These are phyloP conservation scores for Metschnikowia matae DNA, from an alignment of 805 yeast species.

Conservation along the genomic window DNA sequence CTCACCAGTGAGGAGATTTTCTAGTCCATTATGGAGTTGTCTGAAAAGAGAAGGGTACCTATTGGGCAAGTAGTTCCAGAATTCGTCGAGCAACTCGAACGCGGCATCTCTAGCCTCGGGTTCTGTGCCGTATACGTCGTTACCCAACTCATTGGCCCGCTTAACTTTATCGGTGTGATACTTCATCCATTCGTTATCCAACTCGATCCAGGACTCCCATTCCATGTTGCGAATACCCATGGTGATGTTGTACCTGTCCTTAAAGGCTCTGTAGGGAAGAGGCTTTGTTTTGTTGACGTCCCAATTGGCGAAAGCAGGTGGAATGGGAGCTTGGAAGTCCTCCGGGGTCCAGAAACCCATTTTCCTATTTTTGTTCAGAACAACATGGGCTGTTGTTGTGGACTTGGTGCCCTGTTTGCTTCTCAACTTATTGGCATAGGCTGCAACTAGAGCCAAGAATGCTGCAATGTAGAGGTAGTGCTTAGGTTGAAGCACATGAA, in stretches of 20 bases:
- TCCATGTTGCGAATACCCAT: conserved; percentile 69
- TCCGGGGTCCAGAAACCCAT: conserved; percentile 55
- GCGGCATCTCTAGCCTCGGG: conserved; percentile 52
- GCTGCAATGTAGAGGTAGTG: conserved; percentile 14
- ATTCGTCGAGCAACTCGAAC: conserved; percentile 51
- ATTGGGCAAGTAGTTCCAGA: conserved; percentile 48
- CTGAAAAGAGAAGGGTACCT: conserved; percentile 56
- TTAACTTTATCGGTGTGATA: conserved; percentile 50
- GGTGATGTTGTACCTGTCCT: conserved; percentile 57
- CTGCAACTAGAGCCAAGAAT: conserved; percentile 9
- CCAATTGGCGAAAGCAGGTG: conserved; percentile 48
- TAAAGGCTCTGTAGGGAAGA: conserved; percentile 63
- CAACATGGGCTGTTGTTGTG: not conserved
- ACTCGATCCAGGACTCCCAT: conserved; percentile 60
- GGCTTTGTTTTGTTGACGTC: conserved; percentile 48
- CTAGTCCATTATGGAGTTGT: conserved; percentile 43
- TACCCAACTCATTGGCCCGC: conserved; percentile 45
- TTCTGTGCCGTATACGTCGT: conserved; percentile 47
- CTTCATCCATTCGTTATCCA: conserved; percentile 61
- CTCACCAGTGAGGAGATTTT: conserved; percentile 54
- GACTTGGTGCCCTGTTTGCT: not conserved
- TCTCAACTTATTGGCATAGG: conserved; percentile 5
- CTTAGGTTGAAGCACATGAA: conserved; percentile 7
- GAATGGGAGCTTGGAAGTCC: conserved; percentile 45
- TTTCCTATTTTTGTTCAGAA: conserved; percentile 40